These are phyloP conservation scores for Prunus kanzakura DNA, from an alignment of 306 rosid genomes.

Conservation along the genomic window DNA sequence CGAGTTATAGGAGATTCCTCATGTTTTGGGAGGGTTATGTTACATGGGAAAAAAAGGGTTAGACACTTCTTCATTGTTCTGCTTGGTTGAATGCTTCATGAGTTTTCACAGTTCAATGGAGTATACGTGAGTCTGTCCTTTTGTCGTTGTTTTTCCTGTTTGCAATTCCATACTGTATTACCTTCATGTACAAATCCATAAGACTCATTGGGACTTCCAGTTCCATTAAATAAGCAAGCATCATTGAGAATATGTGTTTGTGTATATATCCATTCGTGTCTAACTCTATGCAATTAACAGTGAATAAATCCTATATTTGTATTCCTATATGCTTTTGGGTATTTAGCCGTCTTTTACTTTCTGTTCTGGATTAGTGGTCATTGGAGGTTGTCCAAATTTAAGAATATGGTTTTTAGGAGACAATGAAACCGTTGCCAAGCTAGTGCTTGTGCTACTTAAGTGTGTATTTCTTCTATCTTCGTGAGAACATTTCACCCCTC, in stretches of 20 bases:
- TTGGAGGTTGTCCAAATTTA: slow-evolving; percentile 5
- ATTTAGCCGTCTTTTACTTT: not conserved
- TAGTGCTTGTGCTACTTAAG: slow-evolving; percentile 7
- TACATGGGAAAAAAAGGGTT: not conserved
- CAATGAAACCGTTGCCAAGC: slow-evolving; percentile 12
- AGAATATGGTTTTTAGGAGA: slow-evolving; percentile 1
- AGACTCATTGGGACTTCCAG: not conserved
- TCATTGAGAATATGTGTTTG: not conserved
- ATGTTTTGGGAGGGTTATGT: not conserved
- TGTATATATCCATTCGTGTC: not conserved
- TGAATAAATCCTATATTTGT: not conserved
- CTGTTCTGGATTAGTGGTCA: not conserved
- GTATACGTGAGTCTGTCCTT: not conserved
- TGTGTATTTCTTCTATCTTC: slow-evolving; percentile 22
- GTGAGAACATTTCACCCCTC: slow-evolving; percentile 29
- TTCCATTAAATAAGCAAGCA: not conserved
- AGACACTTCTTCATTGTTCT: not conserved
- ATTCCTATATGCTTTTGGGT: not conserved
- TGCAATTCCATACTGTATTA: not conserved
- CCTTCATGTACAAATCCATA: not conserved
- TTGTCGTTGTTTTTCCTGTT: not conserved
- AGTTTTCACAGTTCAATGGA: not conserved
- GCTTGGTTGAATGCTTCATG: not conserved
- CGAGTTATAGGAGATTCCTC: not conserved
- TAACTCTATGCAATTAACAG: not conserved